These are phyloP conservation scores for Rauvolfia tetraphylla DNA, from an alignment of 257 asterid genomes.

Conservation along the genomic window DNA sequence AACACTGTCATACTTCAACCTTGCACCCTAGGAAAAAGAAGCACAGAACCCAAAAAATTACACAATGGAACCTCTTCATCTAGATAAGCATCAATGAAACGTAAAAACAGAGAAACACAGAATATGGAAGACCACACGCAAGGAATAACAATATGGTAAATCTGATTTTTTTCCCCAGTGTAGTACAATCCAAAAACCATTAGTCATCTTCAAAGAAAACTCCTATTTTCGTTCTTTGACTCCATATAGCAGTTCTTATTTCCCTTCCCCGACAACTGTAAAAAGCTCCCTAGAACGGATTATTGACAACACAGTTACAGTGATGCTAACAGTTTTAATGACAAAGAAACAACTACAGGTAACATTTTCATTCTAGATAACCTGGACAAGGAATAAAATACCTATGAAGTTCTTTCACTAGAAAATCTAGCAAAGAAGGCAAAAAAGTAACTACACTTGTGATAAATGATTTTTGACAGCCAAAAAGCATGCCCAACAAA, in stretches of 20 bases:
- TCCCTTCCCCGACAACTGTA: neutral
- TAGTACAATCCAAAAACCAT: neutral
- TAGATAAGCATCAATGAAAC: neutral
- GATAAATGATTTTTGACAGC: too few relatives aligned
- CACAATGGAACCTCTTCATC: neutral
- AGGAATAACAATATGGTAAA: neutral
- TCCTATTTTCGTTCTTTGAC: neutral
- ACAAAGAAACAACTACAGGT: too few relatives aligned
- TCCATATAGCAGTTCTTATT: neutral
- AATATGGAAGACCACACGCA: slow-evolving; percentile 1
- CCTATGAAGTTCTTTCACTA: neutral
- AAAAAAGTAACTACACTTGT: neutral
- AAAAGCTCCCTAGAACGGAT: too few relatives aligned
- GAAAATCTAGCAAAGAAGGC: neutral
- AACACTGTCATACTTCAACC: slow-evolving; percentile 41
- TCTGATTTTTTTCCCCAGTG: neutral
- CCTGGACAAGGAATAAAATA: neutral
- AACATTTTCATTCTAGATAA: too few relatives aligned
- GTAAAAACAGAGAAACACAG: neutral
- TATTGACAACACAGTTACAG: too few relatives aligned
- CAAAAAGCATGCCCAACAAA: too few relatives aligned
- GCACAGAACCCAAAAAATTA: neutral
- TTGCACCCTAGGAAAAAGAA: slow-evolving; percentile 18
- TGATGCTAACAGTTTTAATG: too few relatives aligned
- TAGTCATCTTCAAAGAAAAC: neutral